Evolutionary conservation across 75 land plant genomes (phyloP), one percentile per base, ranked within the genome.

Genomic region (Ceratopteris richardii): DNA sequence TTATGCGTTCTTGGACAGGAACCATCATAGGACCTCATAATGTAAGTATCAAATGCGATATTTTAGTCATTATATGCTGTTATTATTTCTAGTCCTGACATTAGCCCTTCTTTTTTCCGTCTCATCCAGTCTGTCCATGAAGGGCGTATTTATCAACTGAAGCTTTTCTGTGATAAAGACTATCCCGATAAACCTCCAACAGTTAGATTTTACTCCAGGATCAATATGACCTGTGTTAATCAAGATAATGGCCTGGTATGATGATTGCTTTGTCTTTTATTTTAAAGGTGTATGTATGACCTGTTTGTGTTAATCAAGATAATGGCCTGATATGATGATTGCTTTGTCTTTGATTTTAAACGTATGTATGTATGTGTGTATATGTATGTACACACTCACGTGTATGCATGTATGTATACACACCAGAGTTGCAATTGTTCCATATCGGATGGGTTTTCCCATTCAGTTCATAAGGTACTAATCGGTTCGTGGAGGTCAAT

Each of bases 1-100:
- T 62, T 56, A 83, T 87, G 87, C 80, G 86, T 13, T 86, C 87
- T 1, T 83, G 90, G 86, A 86, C 87, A 42, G 86, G 87, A 48
- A 86, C 87, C 50, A 83, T 86, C 1, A 76, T 86, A 50, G 87
- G 91, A 19, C 91, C 84, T 23, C 77, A 69, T 53, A 80, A 75
- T 75, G 87, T 87, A 51, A 57, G 60, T 33, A 4, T n/a, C n/a
- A n/a, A n/a, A n/a, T n/a, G n/a, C n/a, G n/a, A n/a, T n/a, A n/a
- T n/a, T n/a, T n/a, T n/a, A n/a, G n/a, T n/a, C n/a, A n/a, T n/a
- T n/a, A n/a, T n/a, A n/a, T n/a, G n/a, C n/a, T n/a, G n/a, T n/a
- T n/a, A n/a, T n/a, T n/a, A n/a, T n/a, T n/a, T n/a, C n/a, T n/a
- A n/a, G n/a, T n/a, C n/a, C n/a, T n/a, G n/a, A n/a, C n/a, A n/a